phyloP scores from a whole-genome alignment of 2,329 filamentous ascomycete genomes.

The Beauveria rudraprayagi region DNA sequence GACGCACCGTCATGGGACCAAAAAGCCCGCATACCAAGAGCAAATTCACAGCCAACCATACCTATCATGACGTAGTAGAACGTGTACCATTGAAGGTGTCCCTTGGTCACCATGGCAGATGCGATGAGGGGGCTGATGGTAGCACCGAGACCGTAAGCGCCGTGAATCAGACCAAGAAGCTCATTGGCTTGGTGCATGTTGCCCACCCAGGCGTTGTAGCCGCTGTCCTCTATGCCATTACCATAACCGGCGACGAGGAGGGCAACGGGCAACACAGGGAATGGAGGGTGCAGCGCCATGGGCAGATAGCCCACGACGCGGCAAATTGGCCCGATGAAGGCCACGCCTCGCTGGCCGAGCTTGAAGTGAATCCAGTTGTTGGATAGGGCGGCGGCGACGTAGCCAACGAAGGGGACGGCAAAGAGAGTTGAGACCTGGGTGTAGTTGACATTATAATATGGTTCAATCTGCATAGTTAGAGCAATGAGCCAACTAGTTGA shows the following conservation, averaged over 20 bases:
- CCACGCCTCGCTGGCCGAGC: constrained; percentile 64
- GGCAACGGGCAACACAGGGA: constrained; percentile 55
- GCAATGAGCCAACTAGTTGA: neutral
- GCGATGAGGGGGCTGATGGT: constrained; percentile 62
- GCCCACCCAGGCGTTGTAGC: constrained; percentile 55
- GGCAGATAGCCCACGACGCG: constrained; percentile 59
- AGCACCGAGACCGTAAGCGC: constrained; percentile 63
- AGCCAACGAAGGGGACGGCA: constrained; percentile 58
- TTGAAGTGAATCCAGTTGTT: constrained; percentile 59
- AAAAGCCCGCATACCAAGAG: constrained; percentile 47
- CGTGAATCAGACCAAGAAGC: constrained; percentile 64
- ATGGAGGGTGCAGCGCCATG: constrained; percentile 60
- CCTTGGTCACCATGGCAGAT: constrained; percentile 63
- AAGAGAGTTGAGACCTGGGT: constrained; percentile 59
- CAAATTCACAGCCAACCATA: constrained; percentile 47
- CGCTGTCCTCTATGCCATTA: constrained; percentile 58
- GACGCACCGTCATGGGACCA: constrained; percentile 51
- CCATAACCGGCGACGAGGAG: constrained; percentile 62
- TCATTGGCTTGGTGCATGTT: constrained; percentile 68
- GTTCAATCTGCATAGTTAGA: constrained; percentile 39
- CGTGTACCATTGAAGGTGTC: constrained; percentile 55
- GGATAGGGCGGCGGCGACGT: constrained; percentile 51
- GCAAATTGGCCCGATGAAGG: constrained; percentile 53
- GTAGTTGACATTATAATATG: constrained; percentile 54
- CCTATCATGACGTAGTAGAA: constrained; percentile 72